These are phyloP conservation scores for Exophiala sideris DNA, from an alignment of 2,329 filamentous ascomycete genomes.

Conservation along the genomic window DNA sequence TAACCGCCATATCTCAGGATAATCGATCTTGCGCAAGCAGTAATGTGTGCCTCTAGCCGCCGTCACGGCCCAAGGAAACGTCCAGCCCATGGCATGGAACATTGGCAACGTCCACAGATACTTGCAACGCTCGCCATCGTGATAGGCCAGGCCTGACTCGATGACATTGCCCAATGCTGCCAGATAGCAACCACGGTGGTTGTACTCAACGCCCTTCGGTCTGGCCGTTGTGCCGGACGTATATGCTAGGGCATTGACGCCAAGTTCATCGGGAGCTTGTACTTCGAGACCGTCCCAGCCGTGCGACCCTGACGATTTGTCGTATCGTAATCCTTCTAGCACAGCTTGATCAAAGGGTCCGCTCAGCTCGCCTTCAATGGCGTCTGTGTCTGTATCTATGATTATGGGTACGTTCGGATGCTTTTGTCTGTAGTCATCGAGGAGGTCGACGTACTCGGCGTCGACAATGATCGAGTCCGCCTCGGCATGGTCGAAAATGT, in stretches of 20 bases:
- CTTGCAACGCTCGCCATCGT: slow-evolving; percentile 62
- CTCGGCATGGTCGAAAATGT: slow-evolving; percentile 85
- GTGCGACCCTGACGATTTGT: slow-evolving; percentile 60
- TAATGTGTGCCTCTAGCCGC: slow-evolving; percentile 93
- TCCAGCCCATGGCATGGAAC: slow-evolving; percentile 74
- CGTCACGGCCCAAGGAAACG: slow-evolving; percentile 89
- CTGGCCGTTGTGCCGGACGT: slow-evolving; percentile 88
- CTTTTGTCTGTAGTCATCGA: slow-evolving; percentile 62
- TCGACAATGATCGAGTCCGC: slow-evolving; percentile 87
- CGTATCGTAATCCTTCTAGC: slow-evolving; percentile 72
- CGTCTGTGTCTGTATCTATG: slow-evolving; percentile 81
- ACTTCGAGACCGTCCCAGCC: slow-evolving; percentile 76
- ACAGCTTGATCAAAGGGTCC: slow-evolving; percentile 84
- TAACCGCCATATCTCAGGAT: slow-evolving; percentile 84
- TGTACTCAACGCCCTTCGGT: slow-evolving; percentile 91
- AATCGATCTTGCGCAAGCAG: slow-evolving; percentile 92
- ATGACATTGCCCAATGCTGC: slow-evolving; percentile 81
- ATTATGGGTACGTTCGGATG: slow-evolving; percentile 67
- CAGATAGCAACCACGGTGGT: slow-evolving; percentile 82
- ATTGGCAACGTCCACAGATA: slow-evolving; percentile 93
- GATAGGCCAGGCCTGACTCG: slow-evolving; percentile 77
- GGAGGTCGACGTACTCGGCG: slow-evolving; percentile 68
- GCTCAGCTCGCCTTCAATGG: slow-evolving; percentile 66
- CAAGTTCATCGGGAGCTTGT: slow-evolving; percentile 71
- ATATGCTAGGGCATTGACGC: slow-evolving; percentile 81